Base-by-base conservation (phyloP, 1,139 yeast genomes). In the Diutina neorugosa region DNA sequence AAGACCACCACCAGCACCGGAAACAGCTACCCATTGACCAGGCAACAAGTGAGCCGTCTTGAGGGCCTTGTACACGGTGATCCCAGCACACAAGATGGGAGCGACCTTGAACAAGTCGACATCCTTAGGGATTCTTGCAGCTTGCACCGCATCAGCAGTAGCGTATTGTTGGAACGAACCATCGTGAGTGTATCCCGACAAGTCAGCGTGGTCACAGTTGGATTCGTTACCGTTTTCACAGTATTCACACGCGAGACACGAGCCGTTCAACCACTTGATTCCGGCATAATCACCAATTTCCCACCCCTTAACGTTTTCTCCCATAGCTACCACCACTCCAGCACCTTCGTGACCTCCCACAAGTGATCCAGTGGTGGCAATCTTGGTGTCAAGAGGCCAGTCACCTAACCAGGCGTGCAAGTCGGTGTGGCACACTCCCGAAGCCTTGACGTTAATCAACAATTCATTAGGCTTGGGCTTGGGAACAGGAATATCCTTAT, bases 341-440 rank as follows among this genome's bases (percentile, higher is more conserved):
- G 60, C 60, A 34, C 60, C 60, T 54, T 58, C 60, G 57, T 58
- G 60, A 48, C 60, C 60, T 16, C 60, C 60, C 5, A 58, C 59
- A 20, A 20, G 23, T 11, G 23, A n/a, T 7, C 20, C 25, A 8
- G 57, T 55, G 51, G 57, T 58, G 51, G 59, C 57, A 31, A 31
- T 2, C 37, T 31, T 31, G 52, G 52, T 53, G 56, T 57, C 54
- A 16, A 58, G 58, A n/a, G 37, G 37, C 60, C 59, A 57, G 57
- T 58, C 60, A 50, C 60, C 60, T 51, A 56, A 55, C 59, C 59
- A 57, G 40, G 59, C 59, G 54, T 58, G 60, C 54, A 58, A 57
- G 53, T 58, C 60, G 11, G 60, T 58, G 56, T 46, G 50, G 52
- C 60, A 58, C 40, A 58, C 60, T 51, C 60, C 60, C 42, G 59